phyloP scores from a whole-genome alignment of 2,329 filamentous ascomycete genomes.

The Pseudopyricularia cyperi region DNA sequence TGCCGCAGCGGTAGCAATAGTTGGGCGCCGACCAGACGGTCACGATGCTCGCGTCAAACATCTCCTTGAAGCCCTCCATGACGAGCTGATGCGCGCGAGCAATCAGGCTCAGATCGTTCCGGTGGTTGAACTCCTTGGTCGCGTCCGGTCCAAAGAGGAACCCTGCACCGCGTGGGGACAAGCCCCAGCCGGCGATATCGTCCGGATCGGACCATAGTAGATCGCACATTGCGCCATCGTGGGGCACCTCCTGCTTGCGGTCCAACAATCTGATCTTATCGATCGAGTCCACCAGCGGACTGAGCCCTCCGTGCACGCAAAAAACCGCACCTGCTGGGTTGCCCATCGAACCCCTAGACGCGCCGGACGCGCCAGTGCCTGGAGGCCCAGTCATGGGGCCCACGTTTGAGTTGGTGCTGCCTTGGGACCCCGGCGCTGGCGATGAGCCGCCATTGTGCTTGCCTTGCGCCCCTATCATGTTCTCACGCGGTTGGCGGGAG shows the following conservation, averaged over 20 bases:
- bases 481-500: slow-evolving; percentile 30
- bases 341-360: slow-evolving; percentile 48
- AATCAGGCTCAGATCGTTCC: slow-evolving; percentile 83
- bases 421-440: background rate
- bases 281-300: slow-evolving; percentile 80
- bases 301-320: slow-evolving; percentile 89
- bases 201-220: slow-evolving; percentile 96
- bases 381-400: slow-evolving; percentile 44
- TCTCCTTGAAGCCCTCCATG: slow-evolving; percentile 99
- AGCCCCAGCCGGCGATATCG: slow-evolving; percentile 93
- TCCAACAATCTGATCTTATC: slow-evolving; percentile 94
- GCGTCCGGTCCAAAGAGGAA: slow-evolving; percentile 95
- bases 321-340: slow-evolving; percentile 73
- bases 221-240: slow-evolving; percentile 98
- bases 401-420: background rate
- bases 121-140: slow-evolving; percentile 89
- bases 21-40: slow-evolving; percentile 98
- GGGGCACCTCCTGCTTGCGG: slow-evolving; percentile 93
- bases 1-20: slow-evolving; percentile 93
- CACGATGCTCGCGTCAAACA: slow-evolving; percentile 92
- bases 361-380: slow-evolving; percentile 65
- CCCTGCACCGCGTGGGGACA: slow-evolving; percentile 85
- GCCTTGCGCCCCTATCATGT: slow-evolving; percentile 9
- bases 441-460: slow-evolving; percentile 5
- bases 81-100: slow-evolving; percentile 93